These are phyloP conservation scores for Monosporascus sp. DNA, from an alignment of 2,329 filamentous ascomycete species.

Conservation along the genomic window DNA sequence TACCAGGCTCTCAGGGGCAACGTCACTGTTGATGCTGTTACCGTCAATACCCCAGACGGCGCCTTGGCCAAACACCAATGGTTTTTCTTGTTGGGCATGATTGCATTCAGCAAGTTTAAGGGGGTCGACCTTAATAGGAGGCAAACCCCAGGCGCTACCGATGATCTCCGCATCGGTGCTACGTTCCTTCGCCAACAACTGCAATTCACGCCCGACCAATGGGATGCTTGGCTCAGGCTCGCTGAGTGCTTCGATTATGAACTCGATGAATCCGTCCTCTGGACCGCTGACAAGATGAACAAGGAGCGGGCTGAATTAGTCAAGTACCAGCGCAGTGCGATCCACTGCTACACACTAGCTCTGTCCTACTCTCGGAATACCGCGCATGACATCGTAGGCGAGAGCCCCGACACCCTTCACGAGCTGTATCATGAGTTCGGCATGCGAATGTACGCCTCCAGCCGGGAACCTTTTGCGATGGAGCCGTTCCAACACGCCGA, in stretches of 20 bases:
- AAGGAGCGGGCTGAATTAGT: conserved; percentile 71
- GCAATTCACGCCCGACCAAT: conserved; percentile 74
- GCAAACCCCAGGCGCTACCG: conserved; percentile 71
- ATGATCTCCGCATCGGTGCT: conserved; percentile 77
- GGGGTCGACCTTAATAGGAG: conserved; percentile 66
- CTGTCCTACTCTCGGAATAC: conserved; percentile 49
- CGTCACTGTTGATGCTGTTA: conserved; percentile 66
- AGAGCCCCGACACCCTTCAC: conserved; percentile 43
- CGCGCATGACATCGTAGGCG: conserved; percentile 39
- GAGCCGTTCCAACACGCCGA: conserved; percentile 54
- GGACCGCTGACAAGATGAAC: conserved; percentile 89
- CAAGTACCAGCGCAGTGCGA: conserved; percentile 70
- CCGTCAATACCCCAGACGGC: conserved; percentile 63
- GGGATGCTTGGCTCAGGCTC: conserved; percentile 87
- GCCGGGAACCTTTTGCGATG: conserved; percentile 58
- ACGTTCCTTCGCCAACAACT: conserved; percentile 77
- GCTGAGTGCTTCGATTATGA: conserved; percentile 86
- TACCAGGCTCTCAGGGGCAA: conserved; percentile 78
- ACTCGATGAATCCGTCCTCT: conserved; percentile 79
- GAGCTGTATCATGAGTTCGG: conserved; percentile 57
- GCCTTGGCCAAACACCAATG: conserved; percentile 76
- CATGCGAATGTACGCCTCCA: conserved; percentile 58
- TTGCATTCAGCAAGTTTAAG: conserved; percentile 80
- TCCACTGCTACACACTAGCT: conserved; percentile 70
- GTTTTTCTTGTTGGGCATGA: conserved; percentile 88